Conservation (phyloP, 2,329 filamentous ascomycete species). For the Ophiostoma pallidulum region DNA sequence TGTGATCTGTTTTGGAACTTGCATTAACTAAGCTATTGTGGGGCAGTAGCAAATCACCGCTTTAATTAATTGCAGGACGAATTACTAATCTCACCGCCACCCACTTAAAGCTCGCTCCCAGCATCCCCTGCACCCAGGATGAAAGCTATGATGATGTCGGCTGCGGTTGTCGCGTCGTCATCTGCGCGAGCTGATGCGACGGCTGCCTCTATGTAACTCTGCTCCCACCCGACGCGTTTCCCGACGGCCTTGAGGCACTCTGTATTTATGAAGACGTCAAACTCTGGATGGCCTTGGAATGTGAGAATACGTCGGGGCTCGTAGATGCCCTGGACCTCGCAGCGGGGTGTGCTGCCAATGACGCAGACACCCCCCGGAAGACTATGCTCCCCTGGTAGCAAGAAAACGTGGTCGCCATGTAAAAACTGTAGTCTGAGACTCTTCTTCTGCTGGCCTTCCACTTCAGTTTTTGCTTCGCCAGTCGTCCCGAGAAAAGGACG, state of each 20-base stretch:
- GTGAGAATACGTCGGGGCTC: slow-evolving; percentile 30
- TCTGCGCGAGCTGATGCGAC: slow-evolving; percentile 16
- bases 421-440: slow-evolving; percentile 28
- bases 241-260: slow-evolving; percentile 30
- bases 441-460: background rate
- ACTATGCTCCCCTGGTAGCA: slow-evolving; percentile 10
- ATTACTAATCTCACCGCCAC: too few species aligned
- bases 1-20: too few species aligned
- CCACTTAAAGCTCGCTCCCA: background rate
- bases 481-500: background rate
- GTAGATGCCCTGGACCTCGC: slow-evolving; percentile 30
- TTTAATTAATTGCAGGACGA: too few species aligned
- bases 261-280: slow-evolving; percentile 30
- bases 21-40: too few species aligned
- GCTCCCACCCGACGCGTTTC: slow-evolving; percentile 16
- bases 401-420: slow-evolving; percentile 25
- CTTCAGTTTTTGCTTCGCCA: background rate
- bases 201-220: slow-evolving; percentile 17
- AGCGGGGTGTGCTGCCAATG: slow-evolving; percentile 21
- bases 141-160: slow-evolving; percentile 25
- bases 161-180: slow-evolving; percentile 24
- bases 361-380: slow-evolving; percentile 17
- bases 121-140: slow-evolving; percentile 16
- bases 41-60: too few species aligned
- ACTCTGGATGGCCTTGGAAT: slow-evolving; percentile 35